Percentiles rank a stretch among this genome's conserved stretches.
These are phyloP conservation scores for Terana coerulea DNA, from an alignment of 768 basidiomycete genomes.

Conservation along the genomic window DNA sequence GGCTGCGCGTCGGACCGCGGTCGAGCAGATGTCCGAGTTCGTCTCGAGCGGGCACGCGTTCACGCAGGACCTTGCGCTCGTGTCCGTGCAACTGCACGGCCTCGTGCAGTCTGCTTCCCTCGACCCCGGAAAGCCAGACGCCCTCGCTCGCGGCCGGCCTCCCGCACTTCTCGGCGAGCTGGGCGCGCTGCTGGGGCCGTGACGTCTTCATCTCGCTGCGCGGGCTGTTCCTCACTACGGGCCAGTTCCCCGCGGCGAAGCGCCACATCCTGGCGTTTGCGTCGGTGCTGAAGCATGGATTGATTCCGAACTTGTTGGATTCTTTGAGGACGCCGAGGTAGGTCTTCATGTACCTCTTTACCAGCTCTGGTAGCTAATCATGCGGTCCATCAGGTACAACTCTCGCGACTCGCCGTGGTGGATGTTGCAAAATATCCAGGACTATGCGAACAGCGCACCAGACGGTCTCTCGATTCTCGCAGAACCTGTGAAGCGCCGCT, in stretches of 20 bases:
- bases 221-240: constrained; percentile 91
- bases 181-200: constrained; percentile 98
- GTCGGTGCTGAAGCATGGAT: constrained; percentile 89
- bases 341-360: constrained; percentile 14
- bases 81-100: constrained; percentile 88
- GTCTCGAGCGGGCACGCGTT: constrained; percentile 81
- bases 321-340: constrained; percentile 82
- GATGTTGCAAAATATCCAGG: constrained; percentile 98
- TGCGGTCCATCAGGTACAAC: constrained; percentile 83
- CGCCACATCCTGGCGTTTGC: constrained; percentile 92
- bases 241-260: constrained; percentile 80
- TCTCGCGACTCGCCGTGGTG: constrained; percentile 99
- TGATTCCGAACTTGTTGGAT: constrained; percentile 95
- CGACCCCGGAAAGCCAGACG: constrained; percentile 59
- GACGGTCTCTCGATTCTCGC: constrained; percentile 78
- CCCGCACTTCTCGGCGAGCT: constrained; percentile 88
- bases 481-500: constrained; percentile 85
- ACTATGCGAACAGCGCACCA: constrained; percentile 81
- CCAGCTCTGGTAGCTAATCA: background rate
- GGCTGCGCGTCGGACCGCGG: constrained; percentile 73
- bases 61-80: constrained; percentile 86
- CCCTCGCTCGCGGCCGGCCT: constrained; percentile 92
- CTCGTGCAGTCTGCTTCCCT: constrained; percentile 88
- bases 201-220: constrained; percentile 92
- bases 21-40: constrained; percentile 90